phyloP scores from a whole-genome alignment of 495 filamentous ascomycete genomes.

The Apodospora peruviana region DNA sequence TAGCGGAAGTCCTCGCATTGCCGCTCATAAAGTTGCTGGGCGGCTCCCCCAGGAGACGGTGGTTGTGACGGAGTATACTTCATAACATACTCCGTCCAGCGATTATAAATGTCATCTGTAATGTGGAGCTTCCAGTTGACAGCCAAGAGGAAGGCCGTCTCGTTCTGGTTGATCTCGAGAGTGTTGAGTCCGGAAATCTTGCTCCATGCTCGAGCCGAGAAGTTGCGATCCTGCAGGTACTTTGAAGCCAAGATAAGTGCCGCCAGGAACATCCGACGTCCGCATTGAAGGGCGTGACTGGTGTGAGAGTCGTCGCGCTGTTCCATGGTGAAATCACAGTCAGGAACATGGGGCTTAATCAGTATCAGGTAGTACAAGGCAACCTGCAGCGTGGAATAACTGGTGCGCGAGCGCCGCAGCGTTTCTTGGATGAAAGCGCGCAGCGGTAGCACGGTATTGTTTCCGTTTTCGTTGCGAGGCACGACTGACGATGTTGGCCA shows the following conservation, averaged over 20 bases:
- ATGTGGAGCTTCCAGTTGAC: conserved; percentile 95
- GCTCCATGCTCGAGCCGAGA: conserved; percentile 94
- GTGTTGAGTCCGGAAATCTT: conserved; percentile 93
- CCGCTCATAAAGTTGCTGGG: conserved; percentile 31
- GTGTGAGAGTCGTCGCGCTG: conserved; percentile 68
- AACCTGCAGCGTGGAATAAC: conserved; percentile 95
- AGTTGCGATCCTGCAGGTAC: conserved; percentile 96
- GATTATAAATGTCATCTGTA: conserved; percentile 77
- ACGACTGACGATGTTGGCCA: conserved; percentile 76
- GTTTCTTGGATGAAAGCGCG: conserved; percentile 97
- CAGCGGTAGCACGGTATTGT: conserved; percentile 75
- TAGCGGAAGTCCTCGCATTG: conserved; percentile 63
- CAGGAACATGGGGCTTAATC: conserved; percentile 85
- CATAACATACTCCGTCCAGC: conserved; percentile 87
- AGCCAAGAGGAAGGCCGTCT: conserved; percentile 84
- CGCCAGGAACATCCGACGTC: conserved; percentile 94
- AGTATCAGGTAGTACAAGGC: conserved; percentile 94
- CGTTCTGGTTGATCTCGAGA: conserved; percentile 90
- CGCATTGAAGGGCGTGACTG: conserved; percentile 85
- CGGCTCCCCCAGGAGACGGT: conserved; percentile 49
- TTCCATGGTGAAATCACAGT: conserved; percentile 77
- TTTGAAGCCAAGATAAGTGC: conserved; percentile 92
- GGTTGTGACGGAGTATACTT: conserved; percentile 71
- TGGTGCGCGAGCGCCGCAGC: conserved; percentile 86
- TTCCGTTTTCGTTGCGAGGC: conserved; percentile 50